phyloP scores from a whole-genome alignment of 257 asterid genomes.

The Rubia yunnanensis region DNA sequence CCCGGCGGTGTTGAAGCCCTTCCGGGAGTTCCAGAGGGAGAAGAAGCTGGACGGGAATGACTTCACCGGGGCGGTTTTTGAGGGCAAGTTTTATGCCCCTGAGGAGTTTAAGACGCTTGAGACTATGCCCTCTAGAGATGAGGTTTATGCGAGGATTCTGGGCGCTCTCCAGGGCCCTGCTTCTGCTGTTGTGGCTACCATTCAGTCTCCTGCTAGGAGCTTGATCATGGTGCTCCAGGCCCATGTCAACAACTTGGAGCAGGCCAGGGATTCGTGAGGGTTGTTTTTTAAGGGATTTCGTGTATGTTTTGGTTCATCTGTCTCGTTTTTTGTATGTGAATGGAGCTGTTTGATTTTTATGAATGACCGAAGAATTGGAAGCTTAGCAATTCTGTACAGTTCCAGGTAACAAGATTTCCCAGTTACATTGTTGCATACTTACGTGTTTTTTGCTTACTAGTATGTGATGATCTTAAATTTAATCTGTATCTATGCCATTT shows the following conservation, averaged over 20 bases:
- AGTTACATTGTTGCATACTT: neutral
- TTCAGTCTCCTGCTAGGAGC: slow-evolving; percentile 89
- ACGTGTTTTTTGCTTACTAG: neutral
- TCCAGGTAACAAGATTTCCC: neutral
- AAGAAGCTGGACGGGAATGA: slow-evolving; percentile 74
- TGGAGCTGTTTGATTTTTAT: neutral
- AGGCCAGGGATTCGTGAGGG: slow-evolving; percentile 36
- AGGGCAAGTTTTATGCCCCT: slow-evolving; percentile 80
- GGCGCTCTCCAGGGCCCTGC: slow-evolving; percentile 86
- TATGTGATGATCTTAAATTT: neutral
- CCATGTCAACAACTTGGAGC: slow-evolving; percentile 72
- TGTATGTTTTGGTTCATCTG: slow-evolving; percentile 9
- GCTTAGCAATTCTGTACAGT: neutral
- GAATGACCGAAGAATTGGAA: slow-evolving; percentile 1
- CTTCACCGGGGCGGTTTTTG: slow-evolving; percentile 82
- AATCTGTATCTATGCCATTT: neutral
- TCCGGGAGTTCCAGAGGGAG: slow-evolving; percentile 74
- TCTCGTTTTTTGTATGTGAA: neutral
- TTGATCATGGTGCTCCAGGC: slow-evolving; percentile 70
- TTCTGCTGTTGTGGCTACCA: slow-evolving; percentile 79
- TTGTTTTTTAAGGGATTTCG: neutral
- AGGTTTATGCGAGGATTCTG: slow-evolving; percentile 60
- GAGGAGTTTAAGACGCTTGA: slow-evolving; percentile 67
- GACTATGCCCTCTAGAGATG: slow-evolving; percentile 67
- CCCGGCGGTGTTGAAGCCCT: slow-evolving; percentile 91